A percentile compares a stretch with the other conserved stretches of the same genome.
Evolutionary conservation across 1,284 basidiomycete species (phyloP).

Genomic region (Fomitopsis schrenkii): DNA sequence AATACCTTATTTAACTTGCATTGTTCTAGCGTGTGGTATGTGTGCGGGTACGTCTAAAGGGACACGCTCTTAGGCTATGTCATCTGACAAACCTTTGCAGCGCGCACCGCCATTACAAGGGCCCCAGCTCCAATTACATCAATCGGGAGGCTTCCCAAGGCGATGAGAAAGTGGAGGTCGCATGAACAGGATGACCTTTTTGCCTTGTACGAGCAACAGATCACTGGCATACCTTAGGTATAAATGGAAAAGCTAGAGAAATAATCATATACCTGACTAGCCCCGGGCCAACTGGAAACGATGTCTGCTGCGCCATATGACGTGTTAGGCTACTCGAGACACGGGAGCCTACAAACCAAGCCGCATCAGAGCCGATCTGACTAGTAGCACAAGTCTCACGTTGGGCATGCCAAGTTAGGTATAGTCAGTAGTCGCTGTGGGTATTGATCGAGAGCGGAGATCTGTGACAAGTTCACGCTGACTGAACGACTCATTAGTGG

Average conservation of each 20-base stretch:
- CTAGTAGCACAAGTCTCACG: background rate
- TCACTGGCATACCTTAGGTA: background rate
- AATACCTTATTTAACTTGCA: background rate
- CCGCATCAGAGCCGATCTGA: background rate
- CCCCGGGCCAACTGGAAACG: too few relatives aligned
- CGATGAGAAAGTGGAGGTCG: background rate
- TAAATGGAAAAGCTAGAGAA: background rate
- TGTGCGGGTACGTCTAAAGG: slow-evolving; percentile 13
- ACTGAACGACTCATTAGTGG: background rate
- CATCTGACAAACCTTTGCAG: slow-evolving; percentile 10
- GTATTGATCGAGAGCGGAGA: background rate
- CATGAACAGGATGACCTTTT: background rate
- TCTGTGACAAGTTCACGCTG: background rate
- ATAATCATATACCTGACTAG: background rate
- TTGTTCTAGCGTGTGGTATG: slow-evolving; percentile 21
- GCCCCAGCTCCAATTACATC: slow-evolving; percentile 19
- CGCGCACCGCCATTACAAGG: slow-evolving; percentile 27
- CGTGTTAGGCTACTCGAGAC: too few relatives aligned
- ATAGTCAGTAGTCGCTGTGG: background rate
- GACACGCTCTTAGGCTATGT: background rate
- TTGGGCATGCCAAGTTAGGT: background rate
- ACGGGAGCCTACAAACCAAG: too few relatives aligned
- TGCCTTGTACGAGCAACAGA: background rate
- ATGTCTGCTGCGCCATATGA: too few relatives aligned
- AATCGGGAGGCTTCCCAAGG: slow-evolving; percentile 2